A percentile compares a stretch with the other conserved stretches of the same genome.
Evolutionary conservation across 148 eudicot species (phyloP).

Genomic region (Nepenthes gracilis): DNA sequence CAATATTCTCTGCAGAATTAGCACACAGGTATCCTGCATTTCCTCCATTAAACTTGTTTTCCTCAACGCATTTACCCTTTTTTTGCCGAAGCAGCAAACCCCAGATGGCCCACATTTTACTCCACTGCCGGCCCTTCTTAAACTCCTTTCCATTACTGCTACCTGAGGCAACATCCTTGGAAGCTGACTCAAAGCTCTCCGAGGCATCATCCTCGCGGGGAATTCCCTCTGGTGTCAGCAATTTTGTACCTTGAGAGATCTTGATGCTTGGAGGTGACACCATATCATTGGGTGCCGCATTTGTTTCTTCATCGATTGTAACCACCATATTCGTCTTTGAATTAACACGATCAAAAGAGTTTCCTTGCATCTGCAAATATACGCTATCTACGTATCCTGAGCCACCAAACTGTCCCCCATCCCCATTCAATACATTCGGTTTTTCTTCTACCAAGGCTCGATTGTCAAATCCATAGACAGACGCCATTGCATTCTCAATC

Average conservation of each 20-base stretch:
- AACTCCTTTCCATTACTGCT: constrained; percentile 17
- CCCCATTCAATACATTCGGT: neutral
- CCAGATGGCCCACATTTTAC: constrained; percentile 44
- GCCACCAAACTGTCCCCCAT: too few relatives aligned
- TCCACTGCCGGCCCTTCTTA: constrained; percentile 52
- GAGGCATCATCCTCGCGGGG: constrained; percentile 27
- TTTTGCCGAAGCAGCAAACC: constrained; percentile 30
- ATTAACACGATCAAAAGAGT: neutral
- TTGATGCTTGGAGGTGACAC: constrained; percentile 20
- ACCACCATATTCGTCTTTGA: too few relatives aligned
- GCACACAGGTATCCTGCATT: constrained; percentile 3
- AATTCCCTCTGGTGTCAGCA: constrained; percentile 48
- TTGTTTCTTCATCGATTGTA: neutral
- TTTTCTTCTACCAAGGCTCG: neutral
- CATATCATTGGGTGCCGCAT: neutral
- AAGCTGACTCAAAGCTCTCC: constrained; percentile 28
- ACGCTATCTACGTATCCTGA: too few relatives aligned
- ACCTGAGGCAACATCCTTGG: constrained; percentile 24
- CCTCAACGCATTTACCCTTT: constrained; percentile 20
- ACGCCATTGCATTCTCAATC: neutral
- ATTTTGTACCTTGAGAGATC: constrained; percentile 26
- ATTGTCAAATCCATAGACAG: neutral
- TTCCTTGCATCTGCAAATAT: too few relatives aligned
- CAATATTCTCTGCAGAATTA: constrained; percentile 8
- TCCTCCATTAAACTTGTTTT: constrained; percentile 10